phyloP scores from a whole-genome alignment of 176 grass and related monocot species.

The Thinopyrum elongatum region DNA sequence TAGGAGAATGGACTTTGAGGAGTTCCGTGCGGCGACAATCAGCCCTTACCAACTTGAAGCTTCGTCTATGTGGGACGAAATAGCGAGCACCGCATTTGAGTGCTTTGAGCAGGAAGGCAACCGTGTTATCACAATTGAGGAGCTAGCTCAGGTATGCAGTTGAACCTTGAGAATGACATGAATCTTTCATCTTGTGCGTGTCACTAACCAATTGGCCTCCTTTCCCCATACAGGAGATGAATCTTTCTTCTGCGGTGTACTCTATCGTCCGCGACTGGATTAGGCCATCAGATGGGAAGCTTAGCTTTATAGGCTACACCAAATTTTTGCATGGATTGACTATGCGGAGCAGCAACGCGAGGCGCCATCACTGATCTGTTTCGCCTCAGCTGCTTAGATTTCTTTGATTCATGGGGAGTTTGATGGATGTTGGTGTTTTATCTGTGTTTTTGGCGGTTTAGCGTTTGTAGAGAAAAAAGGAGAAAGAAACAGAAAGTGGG shows the following conservation, averaged over 20 bases:
- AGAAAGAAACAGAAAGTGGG: conserved; percentile 43
- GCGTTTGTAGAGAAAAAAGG: conserved; percentile 42
- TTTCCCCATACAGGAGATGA: conserved; percentile 72
- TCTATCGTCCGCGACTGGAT: conserved; percentile 91
- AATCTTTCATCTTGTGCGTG: not conserved
- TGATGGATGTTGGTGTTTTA: conserved; percentile 3
- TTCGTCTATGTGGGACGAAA: conserved; percentile 80
- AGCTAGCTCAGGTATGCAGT: conserved; percentile 69
- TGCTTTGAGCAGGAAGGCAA: conserved; percentile 95
- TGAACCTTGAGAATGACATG: not conserved
- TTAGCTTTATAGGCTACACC: conserved; percentile 92
- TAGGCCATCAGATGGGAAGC: conserved; percentile 70
- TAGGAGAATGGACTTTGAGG: conserved; percentile 94
- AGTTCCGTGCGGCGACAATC: conserved; percentile 83
- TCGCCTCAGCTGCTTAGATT: conserved; percentile 39
- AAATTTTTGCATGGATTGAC: conserved; percentile 99
- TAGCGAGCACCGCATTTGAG: conserved; percentile 74
- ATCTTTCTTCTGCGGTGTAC: conserved; percentile 73
- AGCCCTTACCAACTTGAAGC: conserved; percentile 97
- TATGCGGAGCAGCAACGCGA: conserved; percentile 63
- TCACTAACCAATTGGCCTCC: not conserved
- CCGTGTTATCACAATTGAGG: conserved; percentile 76
- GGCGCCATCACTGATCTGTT: conserved; percentile 50
- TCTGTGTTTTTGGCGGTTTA: conserved; percentile 34
- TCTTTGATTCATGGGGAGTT: conserved; percentile 49